Base-by-base conservation (phyloP, 2,329 filamentous ascomycete genomes). In the Microdochium paspali region DNA sequence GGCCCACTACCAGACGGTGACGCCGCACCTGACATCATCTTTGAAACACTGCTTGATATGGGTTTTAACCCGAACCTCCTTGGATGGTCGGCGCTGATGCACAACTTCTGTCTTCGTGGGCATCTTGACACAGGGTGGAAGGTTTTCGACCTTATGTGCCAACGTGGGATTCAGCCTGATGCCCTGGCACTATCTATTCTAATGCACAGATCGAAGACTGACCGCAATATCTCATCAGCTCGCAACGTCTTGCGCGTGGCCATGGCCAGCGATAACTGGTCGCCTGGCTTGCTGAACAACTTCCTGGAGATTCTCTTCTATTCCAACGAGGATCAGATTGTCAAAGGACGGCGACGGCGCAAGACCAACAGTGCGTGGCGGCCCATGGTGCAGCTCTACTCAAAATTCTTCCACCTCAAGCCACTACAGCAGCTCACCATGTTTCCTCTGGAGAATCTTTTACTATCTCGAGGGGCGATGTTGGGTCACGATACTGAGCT, bases 141-240 rank as follows among this genome's bases (percentile, higher is more conserved):
- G 35, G 74, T 91, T 45, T 80, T 84, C 55, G 71, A 81, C 23
- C 72, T 81, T 35, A 76, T 90, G 61, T 66, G 74, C 45, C 65
- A 72, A 13, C 73, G 79, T 52, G 76, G 77, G 3, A 68, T 87
- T 15, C 61, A 75, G 47, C 77, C 87, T 0, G 82, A 94, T 60
- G 66, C 66, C 0, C 76, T 80, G 53, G 84, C 87, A 0, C 87
- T 83, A 59, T 72, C 81, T 1, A 80, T 81, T 24, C 69, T 95
- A 28, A 74, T 95, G 39, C 77, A 83, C 49, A 84, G 84, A 26
- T 84, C 86, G 46, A 87, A 88, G 54, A 59, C 61, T 3, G 70
- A 70, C 20, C 63, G 71, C 23, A 73, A 87, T 50, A 67, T 73
- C 4, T 62, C 69, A 3, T 72, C 73, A 24, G 69, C 89, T 24